Evolutionary conservation across 768 basidiomycete species (phyloP).

Genomic region (Tricholoma sp.): DNA sequence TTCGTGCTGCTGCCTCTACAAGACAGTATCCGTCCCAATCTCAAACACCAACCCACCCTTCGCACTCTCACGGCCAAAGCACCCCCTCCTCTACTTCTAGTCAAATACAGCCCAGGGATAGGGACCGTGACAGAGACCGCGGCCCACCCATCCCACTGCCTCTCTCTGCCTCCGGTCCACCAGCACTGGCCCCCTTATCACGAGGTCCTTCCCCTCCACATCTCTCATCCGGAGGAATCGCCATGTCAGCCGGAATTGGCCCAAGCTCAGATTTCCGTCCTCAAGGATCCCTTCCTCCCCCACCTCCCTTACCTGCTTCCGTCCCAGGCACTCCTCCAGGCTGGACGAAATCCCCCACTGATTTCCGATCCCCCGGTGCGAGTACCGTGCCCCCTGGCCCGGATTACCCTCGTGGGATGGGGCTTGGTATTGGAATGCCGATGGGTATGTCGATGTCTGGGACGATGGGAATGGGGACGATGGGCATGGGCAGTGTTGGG

Average conservation of each 20-base stretch:
- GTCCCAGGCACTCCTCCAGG: not conserved
- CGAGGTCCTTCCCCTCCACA: not conserved
- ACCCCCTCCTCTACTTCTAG: constrained; percentile 4
- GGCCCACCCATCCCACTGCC: not conserved
- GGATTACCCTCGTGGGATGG: not conserved
- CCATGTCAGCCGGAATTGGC: not conserved
- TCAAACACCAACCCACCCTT: not conserved
- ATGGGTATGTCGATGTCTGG: not conserved
- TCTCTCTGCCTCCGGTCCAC: not conserved
- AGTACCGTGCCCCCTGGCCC: not conserved
- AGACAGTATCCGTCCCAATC: constrained; percentile 7
- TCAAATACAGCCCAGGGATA: constrained; percentile 6
- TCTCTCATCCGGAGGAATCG: not conserved
- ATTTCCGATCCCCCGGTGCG: not conserved
- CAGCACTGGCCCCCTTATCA: not conserved
- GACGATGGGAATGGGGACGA: not conserved
- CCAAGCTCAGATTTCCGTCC: not conserved
- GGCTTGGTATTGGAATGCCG: not conserved
- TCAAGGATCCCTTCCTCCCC: not conserved
- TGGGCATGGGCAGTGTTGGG: not conserved
- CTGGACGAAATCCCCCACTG: not conserved
- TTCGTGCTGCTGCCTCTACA: constrained; percentile 15
- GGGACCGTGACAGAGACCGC: constrained; percentile 12
- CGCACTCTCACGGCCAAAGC: constrained; percentile 4
- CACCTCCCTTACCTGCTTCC: not conserved